phyloP scores from a whole-genome alignment of 176 grass and related monocot genomes.

The Typha latifolia region DNA sequence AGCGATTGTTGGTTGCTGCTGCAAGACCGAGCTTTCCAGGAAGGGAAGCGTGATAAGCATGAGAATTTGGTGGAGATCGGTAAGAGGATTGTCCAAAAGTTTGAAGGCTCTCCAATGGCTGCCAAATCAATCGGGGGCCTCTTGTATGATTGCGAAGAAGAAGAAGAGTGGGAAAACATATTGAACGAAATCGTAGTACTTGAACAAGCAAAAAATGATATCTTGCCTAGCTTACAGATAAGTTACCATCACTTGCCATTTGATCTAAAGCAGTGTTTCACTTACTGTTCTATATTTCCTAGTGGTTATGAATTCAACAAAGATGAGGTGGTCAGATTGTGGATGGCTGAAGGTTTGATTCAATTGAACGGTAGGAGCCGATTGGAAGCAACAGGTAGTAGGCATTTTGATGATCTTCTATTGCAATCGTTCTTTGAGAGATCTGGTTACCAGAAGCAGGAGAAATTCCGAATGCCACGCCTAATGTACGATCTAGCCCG shows the following conservation, averaged over 20 bases:
- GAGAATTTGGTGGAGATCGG: slow-evolving; percentile 20
- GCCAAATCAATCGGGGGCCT: slow-evolving; percentile 44
- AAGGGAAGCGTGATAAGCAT: neutral
- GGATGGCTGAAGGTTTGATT: slow-evolving; percentile 56
- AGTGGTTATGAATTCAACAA: slow-evolving; percentile 36
- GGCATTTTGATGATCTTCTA: slow-evolving; percentile 36
- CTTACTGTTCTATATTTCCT: slow-evolving; percentile 47
- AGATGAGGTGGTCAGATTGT: slow-evolving; percentile 41
- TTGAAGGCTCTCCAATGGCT: slow-evolving; percentile 54
- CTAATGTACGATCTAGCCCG: slow-evolving; percentile 33
- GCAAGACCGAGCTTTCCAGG: slow-evolving; percentile 4
- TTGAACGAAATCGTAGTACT: slow-evolving; percentile 35
- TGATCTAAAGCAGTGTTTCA: slow-evolving; percentile 45
- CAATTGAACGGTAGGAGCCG: slow-evolving; percentile 8
- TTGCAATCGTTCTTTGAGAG: slow-evolving; percentile 39
- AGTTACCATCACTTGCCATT: slow-evolving; percentile 58
- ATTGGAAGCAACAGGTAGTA: slow-evolving; percentile 26
- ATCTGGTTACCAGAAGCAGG: neutral
- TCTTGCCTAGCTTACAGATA: slow-evolving; percentile 41
- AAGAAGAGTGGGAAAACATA: slow-evolving; percentile 38
- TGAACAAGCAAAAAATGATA: slow-evolving; percentile 21
- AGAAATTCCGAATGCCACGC: slow-evolving; percentile 23
- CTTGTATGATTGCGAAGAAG: slow-evolving; percentile 21
- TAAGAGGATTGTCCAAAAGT: slow-evolving; percentile 28
- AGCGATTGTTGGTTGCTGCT: slow-evolving; percentile 35